These are phyloP conservation scores for Scheffersomyces ergatensis DNA, from an alignment of 805 yeast genomes.

Conservation along the genomic window DNA sequence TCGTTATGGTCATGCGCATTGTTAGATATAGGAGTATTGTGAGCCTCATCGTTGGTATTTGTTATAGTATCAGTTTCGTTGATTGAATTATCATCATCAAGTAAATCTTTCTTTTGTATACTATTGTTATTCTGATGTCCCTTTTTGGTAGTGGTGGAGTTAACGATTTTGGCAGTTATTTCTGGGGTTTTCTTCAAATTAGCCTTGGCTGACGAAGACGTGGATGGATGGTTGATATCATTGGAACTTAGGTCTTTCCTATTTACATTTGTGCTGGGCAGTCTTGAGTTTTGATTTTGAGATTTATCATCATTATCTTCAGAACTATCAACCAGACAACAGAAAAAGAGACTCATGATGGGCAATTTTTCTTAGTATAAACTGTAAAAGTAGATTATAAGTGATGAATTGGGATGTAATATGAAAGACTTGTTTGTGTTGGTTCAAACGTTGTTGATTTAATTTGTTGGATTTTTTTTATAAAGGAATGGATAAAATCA, in stretches of 20 bases:
- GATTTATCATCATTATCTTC: neutral
- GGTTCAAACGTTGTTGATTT: too few relatives aligned
- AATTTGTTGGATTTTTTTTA: too few relatives aligned
- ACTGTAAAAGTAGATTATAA: too few relatives aligned
- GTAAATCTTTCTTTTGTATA: constrained; percentile 19
- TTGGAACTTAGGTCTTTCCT: neutral
- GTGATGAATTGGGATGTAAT: too few relatives aligned
- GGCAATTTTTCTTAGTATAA: too few relatives aligned
- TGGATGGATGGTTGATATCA: neutral
- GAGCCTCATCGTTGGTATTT: constrained; percentile 29
- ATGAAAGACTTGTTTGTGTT: too few relatives aligned
- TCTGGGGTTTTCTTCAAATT: neutral
- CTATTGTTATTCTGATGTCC: neutral
- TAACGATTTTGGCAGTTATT: neutral
- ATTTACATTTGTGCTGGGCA: neutral
- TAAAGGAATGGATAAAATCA: too few relatives aligned
- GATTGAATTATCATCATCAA: constrained; percentile 37
- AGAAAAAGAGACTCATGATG: neutral
- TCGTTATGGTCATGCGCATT: neutral
- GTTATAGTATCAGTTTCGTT: constrained; percentile 43
- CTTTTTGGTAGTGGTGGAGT: neutral
- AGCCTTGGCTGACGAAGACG: neutral
- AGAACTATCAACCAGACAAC: neutral
- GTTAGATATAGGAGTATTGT: constrained; percentile 12
- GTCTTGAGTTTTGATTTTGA: neutral